A percentile compares a stretch with the other conserved stretches of the same genome.
phyloP scores from a whole-genome alignment of 2,329 filamentous ascomycete genomes.

The Acrodontium crateriforme region DNA sequence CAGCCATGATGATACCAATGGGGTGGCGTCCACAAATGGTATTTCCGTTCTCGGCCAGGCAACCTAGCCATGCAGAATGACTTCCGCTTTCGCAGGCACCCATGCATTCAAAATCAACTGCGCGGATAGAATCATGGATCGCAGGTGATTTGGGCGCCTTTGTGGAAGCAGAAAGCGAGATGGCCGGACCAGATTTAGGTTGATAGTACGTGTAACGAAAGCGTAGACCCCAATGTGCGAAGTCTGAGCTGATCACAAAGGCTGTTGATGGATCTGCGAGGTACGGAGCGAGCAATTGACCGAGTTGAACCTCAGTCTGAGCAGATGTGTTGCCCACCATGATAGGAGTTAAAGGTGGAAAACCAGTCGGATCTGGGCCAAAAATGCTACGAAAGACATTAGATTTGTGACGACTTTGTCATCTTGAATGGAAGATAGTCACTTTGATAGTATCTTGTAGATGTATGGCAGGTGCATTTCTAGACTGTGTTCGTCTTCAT shows the following conservation, averaged over 20 bases:
- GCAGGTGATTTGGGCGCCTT: conserved; percentile 31
- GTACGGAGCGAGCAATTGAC: conserved; percentile 61
- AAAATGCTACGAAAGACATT: conserved; percentile 16
- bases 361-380: conserved; percentile 32
- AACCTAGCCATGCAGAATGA: conserved; percentile 55
- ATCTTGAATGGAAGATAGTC: background rate
- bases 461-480: conserved; percentile 97
- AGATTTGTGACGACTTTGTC: conserved; percentile 3
- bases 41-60: conserved; percentile 61
- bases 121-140: conserved; percentile 75
- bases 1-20: conserved; percentile 85
- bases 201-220: conserved; percentile 78
- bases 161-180: conserved; percentile 30
- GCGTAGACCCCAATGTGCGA: conserved; percentile 84
- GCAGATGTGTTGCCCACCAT: conserved; percentile 64
- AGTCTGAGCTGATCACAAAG: conserved; percentile 88
- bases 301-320: conserved; percentile 53
- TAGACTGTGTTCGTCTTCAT: conserved; percentile 79
- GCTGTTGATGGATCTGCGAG: conserved; percentile 60
- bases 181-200: conserved; percentile 30
- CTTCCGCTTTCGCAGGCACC: conserved; percentile 65
- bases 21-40: conserved; percentile 92
- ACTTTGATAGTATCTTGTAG: conserved; percentile 56
- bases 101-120: conserved; percentile 71
- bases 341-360: conserved; percentile 70